Base-by-base conservation (phyloP, 2,329 filamentous ascomycete genomes). In the Ceratocystis huliohia region DNA sequence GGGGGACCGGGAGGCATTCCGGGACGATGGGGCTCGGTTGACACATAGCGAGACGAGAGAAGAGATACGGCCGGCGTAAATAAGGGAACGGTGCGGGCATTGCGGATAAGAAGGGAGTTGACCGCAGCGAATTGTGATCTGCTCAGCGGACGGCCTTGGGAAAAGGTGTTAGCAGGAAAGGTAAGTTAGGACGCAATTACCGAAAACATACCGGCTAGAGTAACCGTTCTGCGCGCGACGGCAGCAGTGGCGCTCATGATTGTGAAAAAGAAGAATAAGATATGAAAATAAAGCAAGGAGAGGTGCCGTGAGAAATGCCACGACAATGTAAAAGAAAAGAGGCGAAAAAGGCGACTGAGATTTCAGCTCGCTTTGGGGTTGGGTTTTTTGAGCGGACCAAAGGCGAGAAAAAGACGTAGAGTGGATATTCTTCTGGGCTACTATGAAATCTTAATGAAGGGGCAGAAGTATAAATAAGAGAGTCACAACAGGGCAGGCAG, bases 1-100 rank as follows among this genome's bases (percentile, higher is more conserved):
- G 92, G 92, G 62, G 83, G 86, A 65, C 81, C 79, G 64, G 82
- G 78, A 45, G 76, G 75, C 30, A 76, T 74, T 68, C 80, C 77
- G 65, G 80, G 75, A 66, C 78, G 78, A 73, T 84, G 82, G 69
- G 82, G 80, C 67, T 86, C 83, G 71, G 84, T 87, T 61, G 81
- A 79, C 71, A 85, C 77, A 71, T 75, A 75, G 72, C 84, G 81
- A 67, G 79, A 73, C 20, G 84, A 37, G 67, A 86, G 74, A 45
- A 86, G 76, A 59, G 83, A 82, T 70, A 84, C 75, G 17, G 81
- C 81, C 30, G 81, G 76, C 63, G 79, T 73, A 69, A 80, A 76
- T 64, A 77, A 63, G 44, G 63, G 37, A 44, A 64, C 33, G 25
- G 30, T 59, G 8, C 61, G 61, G 20, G 65, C 63, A 61, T 68